Evolutionary conservation across 306 rosid species (phyloP).

Genomic region (Quercus ilex): DNA sequence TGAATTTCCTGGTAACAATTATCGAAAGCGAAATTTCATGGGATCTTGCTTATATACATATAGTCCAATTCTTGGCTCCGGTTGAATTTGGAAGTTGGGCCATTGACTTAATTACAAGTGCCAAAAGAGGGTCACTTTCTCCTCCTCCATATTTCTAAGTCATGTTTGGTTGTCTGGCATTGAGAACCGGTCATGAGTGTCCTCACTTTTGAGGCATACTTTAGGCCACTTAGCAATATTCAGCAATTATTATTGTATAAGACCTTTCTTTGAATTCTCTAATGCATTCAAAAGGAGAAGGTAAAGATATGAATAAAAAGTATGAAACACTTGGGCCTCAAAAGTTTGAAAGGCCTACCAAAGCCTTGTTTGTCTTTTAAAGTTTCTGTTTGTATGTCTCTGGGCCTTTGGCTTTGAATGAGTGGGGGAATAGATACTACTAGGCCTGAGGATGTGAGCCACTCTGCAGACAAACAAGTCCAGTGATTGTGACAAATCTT

Average conservation of each 20-base stretch:
- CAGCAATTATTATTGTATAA: neutral
- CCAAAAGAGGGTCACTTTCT: conserved; percentile 4
- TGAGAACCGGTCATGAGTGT: neutral
- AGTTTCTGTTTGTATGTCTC: too few species aligned
- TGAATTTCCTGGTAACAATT: neutral
- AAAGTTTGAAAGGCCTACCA: too few species aligned
- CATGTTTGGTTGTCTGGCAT: neutral
- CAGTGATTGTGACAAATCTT: too few species aligned
- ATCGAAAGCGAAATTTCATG: neutral
- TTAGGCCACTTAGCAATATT: neutral
- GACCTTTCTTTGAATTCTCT: neutral
- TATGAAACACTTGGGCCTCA: too few species aligned
- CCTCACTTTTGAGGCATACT: neutral
- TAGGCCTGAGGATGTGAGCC: too few species aligned
- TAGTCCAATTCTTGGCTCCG: neutral
- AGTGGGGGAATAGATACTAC: too few species aligned
- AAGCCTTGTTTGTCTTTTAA: too few species aligned
- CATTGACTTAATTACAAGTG: conserved; percentile 7
- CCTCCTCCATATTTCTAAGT: neutral
- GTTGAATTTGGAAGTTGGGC: neutral
- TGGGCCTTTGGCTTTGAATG: too few species aligned
- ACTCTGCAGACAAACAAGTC: too few species aligned
- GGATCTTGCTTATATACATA: neutral
- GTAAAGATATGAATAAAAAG: too few species aligned
- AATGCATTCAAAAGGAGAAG: too few species aligned